A percentile compares a stretch with the other conserved stretches of the same genome.
phyloP scores from a whole-genome alignment of 176 grass and related monocot species.

The Urochloa ruziziensis region DNA sequence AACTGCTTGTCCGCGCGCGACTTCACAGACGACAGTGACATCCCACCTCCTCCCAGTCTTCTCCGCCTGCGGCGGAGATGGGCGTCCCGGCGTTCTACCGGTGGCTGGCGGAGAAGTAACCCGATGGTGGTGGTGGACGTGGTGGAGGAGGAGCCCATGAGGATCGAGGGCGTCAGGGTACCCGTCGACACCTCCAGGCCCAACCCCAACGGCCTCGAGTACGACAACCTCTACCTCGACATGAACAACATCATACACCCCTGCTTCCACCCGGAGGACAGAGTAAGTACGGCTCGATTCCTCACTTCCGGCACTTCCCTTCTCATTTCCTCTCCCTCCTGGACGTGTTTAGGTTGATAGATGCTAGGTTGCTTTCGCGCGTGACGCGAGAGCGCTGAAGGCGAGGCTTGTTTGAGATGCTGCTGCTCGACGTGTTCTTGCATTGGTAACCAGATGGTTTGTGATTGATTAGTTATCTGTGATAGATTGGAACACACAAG shows the following conservation, averaged over 20 bases:
- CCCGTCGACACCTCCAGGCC: slow-evolving; percentile 86
- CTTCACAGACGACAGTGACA: background rate
- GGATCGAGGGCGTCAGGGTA: slow-evolving; percentile 80
- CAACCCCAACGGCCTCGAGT: slow-evolving; percentile 77
- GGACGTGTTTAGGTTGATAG: background rate
- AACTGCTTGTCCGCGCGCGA: background rate
- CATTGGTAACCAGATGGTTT: background rate
- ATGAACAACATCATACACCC: slow-evolving; percentile 53
- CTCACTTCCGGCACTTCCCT: background rate
- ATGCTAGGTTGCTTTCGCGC: background rate
- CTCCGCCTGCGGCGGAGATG: slow-evolving; percentile 35
- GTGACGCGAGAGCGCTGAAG: background rate
- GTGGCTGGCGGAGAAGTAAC: slow-evolving; percentile 99
- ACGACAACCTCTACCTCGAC: slow-evolving; percentile 51
- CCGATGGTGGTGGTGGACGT: slow-evolving; percentile 94
- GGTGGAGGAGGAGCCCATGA: slow-evolving; percentile 75
- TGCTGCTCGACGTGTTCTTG: background rate
- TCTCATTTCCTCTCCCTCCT: background rate
- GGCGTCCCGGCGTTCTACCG: slow-evolving; percentile 95
- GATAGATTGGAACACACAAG: background rate
- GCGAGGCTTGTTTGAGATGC: background rate
- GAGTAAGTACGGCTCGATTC: slow-evolving; percentile 1
- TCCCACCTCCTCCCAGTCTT: background rate
- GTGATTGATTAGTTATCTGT: background rate
- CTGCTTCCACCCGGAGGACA: slow-evolving; percentile 53